Evolutionary conservation across 2,329 filamentous ascomycete genomes (phyloP), one percentile per base, ranked within the genome.

Genomic region (Colletotrichum tofieldiae): DNA sequence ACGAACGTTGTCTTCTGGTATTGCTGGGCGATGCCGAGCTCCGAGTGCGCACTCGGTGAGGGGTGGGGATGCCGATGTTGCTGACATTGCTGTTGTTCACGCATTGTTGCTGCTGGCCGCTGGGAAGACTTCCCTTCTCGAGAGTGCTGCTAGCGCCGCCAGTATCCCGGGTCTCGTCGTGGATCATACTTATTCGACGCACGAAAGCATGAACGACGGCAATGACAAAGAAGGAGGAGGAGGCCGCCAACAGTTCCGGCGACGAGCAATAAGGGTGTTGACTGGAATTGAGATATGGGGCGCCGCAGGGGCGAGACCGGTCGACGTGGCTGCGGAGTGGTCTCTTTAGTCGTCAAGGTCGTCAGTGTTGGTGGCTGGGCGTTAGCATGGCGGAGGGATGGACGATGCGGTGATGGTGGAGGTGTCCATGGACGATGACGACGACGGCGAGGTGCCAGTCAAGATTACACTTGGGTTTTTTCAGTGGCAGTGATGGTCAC

Each of bases 261-360:
- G 23, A 43, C 43, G 26, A 64, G 47, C 47, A 32, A 64, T 35
- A n/a, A 64, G 47, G 16, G 35, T 64, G 5, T 18, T 64, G 23
- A 41, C 37, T 5, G 61, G 26, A 41, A 64, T 12, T 14, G 61
- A 54, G 20, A 64, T 26, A 2, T 55, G 47, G 37, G 35, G 23
- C 20, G 35, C 49, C 37, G 26, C 11, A 2, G 32, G 5, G 26
- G 26, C 26, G 20, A 37, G 43, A 5, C 29, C 23, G 8, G 49
- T 43, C 18, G 61, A 45, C 11, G 23, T 23, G 14, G 37, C 37
- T 32, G 61, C 6, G 37, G 20, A 16, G 49, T 55, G 61, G 20
- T 55, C 26, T 45, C n/a, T 35, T n/a, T 12, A 32, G 23, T 18
- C n/a, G 61, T 45, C 18, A 18, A 18, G 9, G 49, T 16, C 37